Conservation (phyloP, 1,139 yeast species). For the Sugiyamaella xylanicola region DNA sequence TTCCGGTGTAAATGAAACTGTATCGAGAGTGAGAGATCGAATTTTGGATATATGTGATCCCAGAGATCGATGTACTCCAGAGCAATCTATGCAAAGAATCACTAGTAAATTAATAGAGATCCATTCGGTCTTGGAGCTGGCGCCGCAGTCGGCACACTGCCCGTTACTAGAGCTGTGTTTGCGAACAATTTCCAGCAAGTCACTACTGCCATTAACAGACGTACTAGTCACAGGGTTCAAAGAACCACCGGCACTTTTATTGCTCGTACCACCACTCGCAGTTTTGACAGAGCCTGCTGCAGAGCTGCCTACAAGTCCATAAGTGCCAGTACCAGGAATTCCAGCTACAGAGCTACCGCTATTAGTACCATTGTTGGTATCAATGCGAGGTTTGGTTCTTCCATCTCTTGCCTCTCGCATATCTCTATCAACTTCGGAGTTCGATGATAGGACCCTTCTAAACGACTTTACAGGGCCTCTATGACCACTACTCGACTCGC, state of each 20-base stretch:
- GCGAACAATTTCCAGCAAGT: slow-evolving; percentile 28
- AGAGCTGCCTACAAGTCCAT: background rate
- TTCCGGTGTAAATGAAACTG: slow-evolving; percentile 60
- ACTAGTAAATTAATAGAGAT: slow-evolving; percentile 74
- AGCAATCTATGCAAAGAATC: slow-evolving; percentile 79
- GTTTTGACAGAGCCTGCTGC: background rate
- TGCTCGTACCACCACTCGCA: background rate
- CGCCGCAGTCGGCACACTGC: slow-evolving; percentile 79
- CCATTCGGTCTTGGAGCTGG: slow-evolving; percentile 74
- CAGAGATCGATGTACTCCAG: slow-evolving; percentile 72
- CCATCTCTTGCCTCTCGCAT: background rate
- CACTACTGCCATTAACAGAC: background rate
- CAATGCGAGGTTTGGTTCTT: background rate
- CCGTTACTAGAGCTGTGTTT: slow-evolving; percentile 56
- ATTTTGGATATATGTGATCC: slow-evolving; percentile 75
- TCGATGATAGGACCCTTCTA: slow-evolving; percentile 11
- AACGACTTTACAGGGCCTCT: slow-evolving; percentile 8
- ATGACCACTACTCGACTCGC: background rate
- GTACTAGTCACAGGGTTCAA: too few relatives aligned
- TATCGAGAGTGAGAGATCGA: slow-evolving; percentile 79
- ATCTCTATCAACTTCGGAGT: slow-evolving; percentile 4
- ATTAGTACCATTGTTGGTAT: background rate
- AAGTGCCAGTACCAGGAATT: background rate
- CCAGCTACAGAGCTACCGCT: too few relatives aligned
- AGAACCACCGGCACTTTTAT: background rate